These are phyloP conservation scores for Raddia guianensis DNA, from an alignment of 176 grass and related monocot species.

Conservation along the genomic window DNA sequence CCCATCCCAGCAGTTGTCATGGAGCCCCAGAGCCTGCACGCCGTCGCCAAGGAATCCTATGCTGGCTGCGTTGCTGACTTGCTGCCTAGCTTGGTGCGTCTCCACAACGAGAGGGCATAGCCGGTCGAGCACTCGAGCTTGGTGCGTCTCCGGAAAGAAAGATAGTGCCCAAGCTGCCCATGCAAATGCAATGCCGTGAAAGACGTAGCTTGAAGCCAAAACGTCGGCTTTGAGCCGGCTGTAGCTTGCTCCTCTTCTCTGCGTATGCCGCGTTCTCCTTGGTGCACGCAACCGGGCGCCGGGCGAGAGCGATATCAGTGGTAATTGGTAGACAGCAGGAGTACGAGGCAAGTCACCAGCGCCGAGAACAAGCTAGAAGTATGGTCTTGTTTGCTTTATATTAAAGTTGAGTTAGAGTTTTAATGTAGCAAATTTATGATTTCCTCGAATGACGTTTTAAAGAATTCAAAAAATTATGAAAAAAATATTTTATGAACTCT, in stretches of 20 bases:
- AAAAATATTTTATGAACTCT: too few relatives aligned
- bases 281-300: neutral
- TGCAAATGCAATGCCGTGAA: neutral
- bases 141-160: neutral
- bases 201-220: conserved; percentile 33
- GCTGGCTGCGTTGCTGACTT: conserved; percentile 5
- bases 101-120: neutral
- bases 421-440: too few relatives aligned
- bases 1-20: conserved; percentile 1
- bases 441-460: too few relatives aligned
- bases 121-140: neutral
- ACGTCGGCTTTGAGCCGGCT: neutral
- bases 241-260: too few relatives aligned
- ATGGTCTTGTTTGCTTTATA: too few relatives aligned
- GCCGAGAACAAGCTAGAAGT: too few relatives aligned
- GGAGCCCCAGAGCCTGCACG: conserved; percentile 1
- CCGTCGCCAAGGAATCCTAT: conserved; percentile 52
- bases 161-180: neutral
- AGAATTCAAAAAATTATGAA: too few relatives aligned
- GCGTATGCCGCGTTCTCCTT: neutral
- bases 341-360: conserved; percentile 28
- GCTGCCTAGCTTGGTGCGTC: neutral
- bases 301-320: neutral
- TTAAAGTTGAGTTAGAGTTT: too few relatives aligned
- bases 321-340: too few relatives aligned